Evolutionary conservation across 2,329 filamentous ascomycete species (phyloP), one percentile per base, ranked within the genome.

Genomic region (Dryadomyces quercus-mongolicae): DNA sequence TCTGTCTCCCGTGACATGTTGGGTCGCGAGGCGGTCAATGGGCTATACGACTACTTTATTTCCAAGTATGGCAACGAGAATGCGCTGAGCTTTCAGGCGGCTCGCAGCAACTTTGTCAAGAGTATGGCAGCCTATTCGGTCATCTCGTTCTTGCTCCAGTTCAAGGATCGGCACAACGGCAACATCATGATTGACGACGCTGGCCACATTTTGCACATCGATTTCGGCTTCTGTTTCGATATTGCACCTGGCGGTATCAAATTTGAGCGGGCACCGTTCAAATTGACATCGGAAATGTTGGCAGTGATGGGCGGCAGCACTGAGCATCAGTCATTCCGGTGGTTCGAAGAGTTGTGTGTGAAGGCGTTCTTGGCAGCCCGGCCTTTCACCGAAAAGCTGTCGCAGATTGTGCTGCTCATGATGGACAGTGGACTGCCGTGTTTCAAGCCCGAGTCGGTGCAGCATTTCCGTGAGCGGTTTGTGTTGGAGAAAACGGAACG

Each of bases 151-250:
- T 76, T 98, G 15, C 74, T 98, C 42, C 94, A 98, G 65, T 97
- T 99, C 83, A 99, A 99, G 70, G 93, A 99, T 67, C 85, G 93
- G 3, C 93, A 98, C 73, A 98, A 98, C 68, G 93, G 93, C 58
- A 98, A 98, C 74, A 98, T 98, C 74, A 98, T 98, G 94, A 84
- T 98, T 59, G 92, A 98, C 67, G 92, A 96, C 64, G 88, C 86
- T 0, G 93, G 94, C 4, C 93, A 98, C 70, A 95, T 98, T 64
- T 80, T 98, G 53, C 93, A 98, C 73, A 97, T 98, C 62, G 93
- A 98, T 68, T 98, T 98, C 65, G 93, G 93, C 10, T 99, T 98
- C 78, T 97, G 92, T 72, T 98, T 99, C 71, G 94, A 98, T 65
- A 97, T 98, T 62, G 93, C 91, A 1, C 93, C 93, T 0, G 93